phyloP scores from a whole-genome alignment of 495 filamentous ascomycete species.

The Thermothielavioides terrestris region DNA sequence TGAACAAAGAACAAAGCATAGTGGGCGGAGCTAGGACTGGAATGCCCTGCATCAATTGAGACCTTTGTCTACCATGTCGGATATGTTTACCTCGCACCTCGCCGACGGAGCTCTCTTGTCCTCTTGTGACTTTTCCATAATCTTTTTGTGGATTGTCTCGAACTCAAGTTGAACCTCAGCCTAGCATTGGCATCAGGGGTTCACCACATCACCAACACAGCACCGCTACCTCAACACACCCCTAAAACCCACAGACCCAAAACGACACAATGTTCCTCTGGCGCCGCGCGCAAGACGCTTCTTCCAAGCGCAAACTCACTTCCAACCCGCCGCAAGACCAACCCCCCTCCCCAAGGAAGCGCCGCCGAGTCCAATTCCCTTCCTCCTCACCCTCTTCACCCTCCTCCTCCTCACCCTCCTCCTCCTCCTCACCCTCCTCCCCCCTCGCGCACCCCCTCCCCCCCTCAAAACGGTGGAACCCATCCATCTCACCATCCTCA shows the following conservation, averaged over 20 bases:
- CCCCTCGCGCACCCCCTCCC: background rate
- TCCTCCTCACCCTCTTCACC: background rate
- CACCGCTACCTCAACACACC: background rate
- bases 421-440: background rate
- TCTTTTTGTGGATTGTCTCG: too few relatives aligned
- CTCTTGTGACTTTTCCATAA: background rate
- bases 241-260: background rate
- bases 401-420: background rate
- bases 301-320: too few relatives aligned
- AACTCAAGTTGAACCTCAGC: too few relatives aligned
- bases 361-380: background rate
- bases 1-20: background rate
- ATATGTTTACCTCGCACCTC: background rate
- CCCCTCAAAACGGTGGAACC: constrained; percentile 6
- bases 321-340: background rate
- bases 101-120: background rate
- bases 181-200: too few relatives aligned
- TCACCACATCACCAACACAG: background rate
- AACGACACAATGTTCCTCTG: background rate
- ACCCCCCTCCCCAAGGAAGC: background rate
- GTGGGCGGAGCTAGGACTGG: background rate
- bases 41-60: background rate
- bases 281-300: background rate
- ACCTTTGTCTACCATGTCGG: background rate
- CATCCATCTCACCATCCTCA: constrained; percentile 10